Evolutionary conservation across 352 stramenopile species (phyloP), one percentile per base, ranked within the genome.

Genomic region (Globisporangium echinulatum): DNA sequence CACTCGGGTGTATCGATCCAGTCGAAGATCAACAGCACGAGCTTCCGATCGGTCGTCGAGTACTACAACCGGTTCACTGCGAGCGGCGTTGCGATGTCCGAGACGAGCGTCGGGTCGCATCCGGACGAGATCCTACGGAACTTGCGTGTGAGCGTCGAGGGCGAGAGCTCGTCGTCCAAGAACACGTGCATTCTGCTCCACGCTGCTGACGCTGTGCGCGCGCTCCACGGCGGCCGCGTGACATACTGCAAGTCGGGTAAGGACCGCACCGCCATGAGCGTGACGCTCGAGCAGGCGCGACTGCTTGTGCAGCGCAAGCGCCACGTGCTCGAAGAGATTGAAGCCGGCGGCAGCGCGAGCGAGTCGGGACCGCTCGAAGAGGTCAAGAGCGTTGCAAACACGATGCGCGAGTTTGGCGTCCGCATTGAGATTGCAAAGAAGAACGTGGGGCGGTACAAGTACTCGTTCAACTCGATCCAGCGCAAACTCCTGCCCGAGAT

Each of bases 211-310:
- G 79, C 87, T 6, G 89, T 96, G 37, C 90, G 96, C 15, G 91
- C 85, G 62, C 65, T 99, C 19, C 90, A 96, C 52, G 95, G 94
- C 40, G 94, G 92, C 0, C 83, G 91, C 40, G 77, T 97, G 37
- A 97, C 97, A 0, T 99, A 98, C 79, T 99, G 96, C 81, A 99
- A 99, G 64, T 97, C 82, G n/a, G 96, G 96, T 37, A 99, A 99
- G 68, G 96, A 99, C 74, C 87, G 96, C 55, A 99, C 96, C 10
- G 96, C 93, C 10, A 99, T 99, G 96, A 96, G 95, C 55, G 87
- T 97, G 19, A 98, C 96, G 48, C 88, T 98, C 38, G 97, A 98
- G 63, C 86, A 98, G 63, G 88, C 94, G 17, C 83, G 96, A 39
- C 63, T 98, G 80, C 70, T 91, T 5, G 79, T 92, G 0, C 79